These are phyloP conservation scores for Tolypocladium tropicale DNA, from an alignment of 2,329 filamentous ascomycete genomes.

Conservation along the genomic window DNA sequence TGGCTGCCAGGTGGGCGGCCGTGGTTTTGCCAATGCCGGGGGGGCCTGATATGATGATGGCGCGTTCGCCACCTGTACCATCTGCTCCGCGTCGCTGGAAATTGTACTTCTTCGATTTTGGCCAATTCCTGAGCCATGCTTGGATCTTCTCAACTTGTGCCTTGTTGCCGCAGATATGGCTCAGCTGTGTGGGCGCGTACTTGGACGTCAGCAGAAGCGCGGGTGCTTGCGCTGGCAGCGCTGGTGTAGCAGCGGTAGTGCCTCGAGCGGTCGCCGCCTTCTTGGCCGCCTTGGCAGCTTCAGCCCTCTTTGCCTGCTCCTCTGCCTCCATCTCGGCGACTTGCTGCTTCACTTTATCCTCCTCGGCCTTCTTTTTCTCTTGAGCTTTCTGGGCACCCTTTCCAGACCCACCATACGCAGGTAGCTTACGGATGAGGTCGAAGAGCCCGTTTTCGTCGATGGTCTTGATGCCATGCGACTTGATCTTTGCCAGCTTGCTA, in stretches of 20 bases:
- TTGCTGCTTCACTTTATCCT: constrained; percentile 69
- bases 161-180: constrained; percentile 94
- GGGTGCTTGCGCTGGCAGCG: constrained; percentile 37
- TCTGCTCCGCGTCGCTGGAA: constrained; percentile 80
- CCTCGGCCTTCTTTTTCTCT: constrained; percentile 76
- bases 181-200: constrained; percentile 77
- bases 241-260: constrained; percentile 4
- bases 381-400: constrained; percentile 79
- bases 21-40: constrained; percentile 98
- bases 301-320: constrained; percentile 52
- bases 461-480: constrained; percentile 69
- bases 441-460: constrained; percentile 93
- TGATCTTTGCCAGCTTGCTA: constrained; percentile 83
- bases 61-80: constrained; percentile 71
- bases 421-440: constrained; percentile 68
- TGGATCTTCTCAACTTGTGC: constrained; percentile 80
- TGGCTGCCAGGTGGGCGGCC: constrained; percentile 86
- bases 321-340: constrained; percentile 79
- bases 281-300: constrained; percentile 40
- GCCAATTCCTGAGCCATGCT: constrained; percentile 76
- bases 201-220: constrained; percentile 85
- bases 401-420: constrained; percentile 76
- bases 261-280: constrained; percentile 22
- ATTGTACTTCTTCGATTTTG: constrained; percentile 63
- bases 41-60: constrained; percentile 91